Conservation (phyloP, 2,329 filamentous ascomycete species). For the Gaeumannomyces sp. region DNA sequence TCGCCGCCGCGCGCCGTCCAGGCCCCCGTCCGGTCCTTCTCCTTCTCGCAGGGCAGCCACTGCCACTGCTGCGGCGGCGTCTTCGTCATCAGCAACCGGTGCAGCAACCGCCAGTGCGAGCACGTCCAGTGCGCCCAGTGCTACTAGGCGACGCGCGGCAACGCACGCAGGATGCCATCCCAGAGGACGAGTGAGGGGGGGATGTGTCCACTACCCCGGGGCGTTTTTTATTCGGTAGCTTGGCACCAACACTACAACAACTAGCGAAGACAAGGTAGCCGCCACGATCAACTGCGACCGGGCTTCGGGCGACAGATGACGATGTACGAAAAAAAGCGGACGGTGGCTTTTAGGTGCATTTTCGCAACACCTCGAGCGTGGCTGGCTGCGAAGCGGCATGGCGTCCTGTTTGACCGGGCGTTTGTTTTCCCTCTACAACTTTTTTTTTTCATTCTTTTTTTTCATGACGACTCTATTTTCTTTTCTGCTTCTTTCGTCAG, state of each 20-base stretch:
- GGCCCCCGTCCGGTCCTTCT: conserved; percentile 10
- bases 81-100: conserved; percentile 51
- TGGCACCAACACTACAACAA: too few species aligned
- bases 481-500: not conserved
- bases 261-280: too few species aligned
- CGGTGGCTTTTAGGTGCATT: not conserved
- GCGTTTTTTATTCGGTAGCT: too few species aligned
- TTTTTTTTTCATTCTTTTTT: not conserved
- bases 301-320: too few species aligned
- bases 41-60: conserved; percentile 24
- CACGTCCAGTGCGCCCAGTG: conserved; percentile 46
- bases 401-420: too few species aligned
- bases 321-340: not conserved
- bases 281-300: too few species aligned
- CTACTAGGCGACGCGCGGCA: conserved; percentile 19
- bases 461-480: not conserved
- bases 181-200: too few species aligned
- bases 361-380: too few species aligned
- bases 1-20: conserved; percentile 2
- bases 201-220: too few species aligned
- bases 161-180: too few species aligned
- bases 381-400: too few species aligned
- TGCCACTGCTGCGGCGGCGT: conserved; percentile 51
- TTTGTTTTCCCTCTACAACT: not conserved
- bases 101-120: conserved; percentile 35